Percentiles rank a stretch among this genome's conserved stretches.
phyloP scores from a whole-genome alignment of 208 protist species.

The Zelonia costaricensis region DNA sequence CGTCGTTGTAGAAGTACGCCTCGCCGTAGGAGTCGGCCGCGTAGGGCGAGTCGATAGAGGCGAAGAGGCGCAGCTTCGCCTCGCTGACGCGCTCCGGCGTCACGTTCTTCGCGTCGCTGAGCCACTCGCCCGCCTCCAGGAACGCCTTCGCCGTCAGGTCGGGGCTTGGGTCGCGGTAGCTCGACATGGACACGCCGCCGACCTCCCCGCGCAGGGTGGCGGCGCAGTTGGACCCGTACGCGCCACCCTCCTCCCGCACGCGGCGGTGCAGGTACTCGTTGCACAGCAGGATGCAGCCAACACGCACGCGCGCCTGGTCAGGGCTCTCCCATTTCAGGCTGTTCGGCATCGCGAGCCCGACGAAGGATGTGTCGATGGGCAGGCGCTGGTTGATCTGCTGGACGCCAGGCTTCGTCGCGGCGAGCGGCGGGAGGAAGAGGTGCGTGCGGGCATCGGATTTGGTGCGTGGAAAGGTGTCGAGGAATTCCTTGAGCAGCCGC shows the following conservation, averaged over 20 bases:
- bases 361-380: constrained; percentile 87
- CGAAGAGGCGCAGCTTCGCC: constrained; percentile 89
- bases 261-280: constrained; percentile 91
- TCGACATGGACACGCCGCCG: constrained; percentile 82
- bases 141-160: constrained; percentile 71
- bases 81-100: constrained; percentile 69
- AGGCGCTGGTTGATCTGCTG: constrained; percentile 44
- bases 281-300: constrained; percentile 67
- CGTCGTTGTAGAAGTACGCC: constrained; percentile 78
- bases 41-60: constrained; percentile 86
- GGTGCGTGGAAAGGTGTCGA: constrained; percentile 27
- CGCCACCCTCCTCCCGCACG: constrained; percentile 91
- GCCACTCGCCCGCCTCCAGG: constrained; percentile 64
- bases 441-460: constrained; percentile 22
- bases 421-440: constrained; percentile 24
- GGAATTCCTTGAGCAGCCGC: constrained; percentile 42
- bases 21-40: constrained; percentile 82
- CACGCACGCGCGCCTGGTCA: constrained; percentile 74
- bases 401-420: constrained; percentile 2
- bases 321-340: constrained; percentile 55
- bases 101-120: constrained; percentile 59
- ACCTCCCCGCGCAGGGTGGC: constrained; percentile 76
- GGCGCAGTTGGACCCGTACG: constrained; percentile 76
- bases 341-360: constrained; percentile 68
- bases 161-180: constrained; percentile 88